Conservation (phyloP, 371 early-diverging fungal species). For the Mortierella sp. region DNA sequence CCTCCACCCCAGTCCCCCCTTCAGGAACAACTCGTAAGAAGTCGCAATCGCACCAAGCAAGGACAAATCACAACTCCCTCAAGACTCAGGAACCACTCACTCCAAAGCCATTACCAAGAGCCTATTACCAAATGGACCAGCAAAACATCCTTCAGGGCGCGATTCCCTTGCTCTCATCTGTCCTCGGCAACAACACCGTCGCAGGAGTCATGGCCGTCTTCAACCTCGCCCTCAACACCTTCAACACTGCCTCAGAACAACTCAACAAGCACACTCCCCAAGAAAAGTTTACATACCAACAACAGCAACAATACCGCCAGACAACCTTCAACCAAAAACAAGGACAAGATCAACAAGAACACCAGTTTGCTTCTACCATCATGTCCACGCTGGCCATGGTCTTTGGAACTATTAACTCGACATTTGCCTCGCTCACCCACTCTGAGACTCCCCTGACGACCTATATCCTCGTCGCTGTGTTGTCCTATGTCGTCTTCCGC, state of each 20-base stretch:
- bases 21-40: not conserved
- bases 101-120: not conserved
- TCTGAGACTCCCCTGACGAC: slow-evolving; percentile 47
- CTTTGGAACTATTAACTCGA: slow-evolving; percentile 32
- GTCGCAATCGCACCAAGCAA: not conserved
- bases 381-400: slow-evolving; percentile 25
- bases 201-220: slow-evolving; percentile 42
- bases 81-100: not conserved
- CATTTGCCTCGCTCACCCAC: slow-evolving; percentile 30
- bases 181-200: slow-evolving; percentile 45
- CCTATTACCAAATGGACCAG: slow-evolving; percentile 27
- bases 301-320: slow-evolving; percentile 8
- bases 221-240: slow-evolving; percentile 36
- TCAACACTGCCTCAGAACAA: slow-evolving; percentile 16
- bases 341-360: not conserved
- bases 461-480: slow-evolving; percentile 36
- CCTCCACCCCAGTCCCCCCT: not conserved
- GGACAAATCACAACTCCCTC: not conserved
- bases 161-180: slow-evolving; percentile 34
- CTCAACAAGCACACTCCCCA: slow-evolving; percentile 12
- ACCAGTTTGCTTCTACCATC: slow-evolving; percentile 21
- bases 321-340: slow-evolving; percentile 12
- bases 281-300: not conserved
- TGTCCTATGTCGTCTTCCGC: slow-evolving; percentile 40
- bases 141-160: slow-evolving; percentile 40